Evolutionary conservation across 73 alveolate genomes (phyloP).

Genomic region (Paramecium bursaria): DNA sequence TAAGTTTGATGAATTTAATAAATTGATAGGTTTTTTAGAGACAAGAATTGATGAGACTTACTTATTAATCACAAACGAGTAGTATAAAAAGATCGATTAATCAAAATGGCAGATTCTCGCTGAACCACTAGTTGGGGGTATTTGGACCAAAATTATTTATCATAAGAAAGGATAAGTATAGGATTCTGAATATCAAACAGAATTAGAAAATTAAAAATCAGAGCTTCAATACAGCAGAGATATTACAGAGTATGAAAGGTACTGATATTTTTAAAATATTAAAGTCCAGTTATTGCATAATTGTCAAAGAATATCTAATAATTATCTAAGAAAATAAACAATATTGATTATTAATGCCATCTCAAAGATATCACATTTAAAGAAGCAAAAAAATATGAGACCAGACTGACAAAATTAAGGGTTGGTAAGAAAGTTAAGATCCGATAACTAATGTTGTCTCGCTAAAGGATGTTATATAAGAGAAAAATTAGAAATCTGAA

Average conservation of each 20-base stretch:
- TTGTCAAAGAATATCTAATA: neutral
- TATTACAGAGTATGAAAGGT: slow-evolving; percentile 25
- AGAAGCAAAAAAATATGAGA: slow-evolving; percentile 7
- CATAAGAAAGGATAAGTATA: neutral
- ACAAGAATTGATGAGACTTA: neutral
- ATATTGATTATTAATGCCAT: slow-evolving; percentile 6
- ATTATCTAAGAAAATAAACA: slow-evolving; percentile 1
- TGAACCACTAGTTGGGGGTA: slow-evolving; percentile 50
- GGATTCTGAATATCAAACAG: neutral
- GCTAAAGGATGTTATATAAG: neutral
- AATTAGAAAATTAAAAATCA: neutral
- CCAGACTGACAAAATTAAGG: neutral
- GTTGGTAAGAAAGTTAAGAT: slow-evolving; percentile 24
- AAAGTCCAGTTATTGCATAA: neutral
- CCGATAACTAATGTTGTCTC: slow-evolving; percentile 6
- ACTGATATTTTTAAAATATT: neutral
- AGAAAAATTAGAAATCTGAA: slow-evolving; percentile 40
- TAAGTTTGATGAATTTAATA: slow-evolving; percentile 19
- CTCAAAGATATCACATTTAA: neutral
- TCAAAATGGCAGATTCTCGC: slow-evolving; percentile 24
- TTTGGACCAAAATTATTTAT: slow-evolving; percentile 26
- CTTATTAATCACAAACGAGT: slow-evolving; percentile 22
- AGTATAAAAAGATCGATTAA: neutral
- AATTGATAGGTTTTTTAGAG: slow-evolving; percentile 23
- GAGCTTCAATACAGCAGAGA: slow-evolving; percentile 15